Conservation (phyloP, 1,139 yeast species). For the Kurtzmaniella quercitrusa region DNA sequence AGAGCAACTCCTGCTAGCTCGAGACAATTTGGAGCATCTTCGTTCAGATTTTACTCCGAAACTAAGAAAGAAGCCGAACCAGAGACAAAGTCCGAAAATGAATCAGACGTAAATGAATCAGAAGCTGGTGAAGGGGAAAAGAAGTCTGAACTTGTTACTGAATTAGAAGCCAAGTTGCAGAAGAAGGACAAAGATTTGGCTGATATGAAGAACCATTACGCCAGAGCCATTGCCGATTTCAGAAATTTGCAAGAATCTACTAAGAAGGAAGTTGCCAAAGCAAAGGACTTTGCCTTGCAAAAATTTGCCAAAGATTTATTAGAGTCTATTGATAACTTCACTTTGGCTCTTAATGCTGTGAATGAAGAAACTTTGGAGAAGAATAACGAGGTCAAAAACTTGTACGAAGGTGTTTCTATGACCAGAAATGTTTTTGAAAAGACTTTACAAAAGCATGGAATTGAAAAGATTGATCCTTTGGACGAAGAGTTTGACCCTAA, state of each 20-base stretch:
- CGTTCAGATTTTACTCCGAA: conserved; percentile 9
- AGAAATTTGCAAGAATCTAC: conserved; percentile 90
- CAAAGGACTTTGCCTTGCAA: conserved; percentile 87
- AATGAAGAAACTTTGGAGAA: conserved; percentile 57
- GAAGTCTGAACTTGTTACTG: conserved; percentile 22
- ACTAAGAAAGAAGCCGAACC: conserved; percentile 11
- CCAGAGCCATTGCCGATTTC: conserved; percentile 88
- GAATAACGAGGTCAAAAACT: conserved; percentile 63
- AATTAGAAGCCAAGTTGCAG: conserved; percentile 51
- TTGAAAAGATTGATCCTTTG: conserved; percentile 74
- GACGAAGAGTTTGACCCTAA: conserved; percentile 90
- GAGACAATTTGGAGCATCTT: conserved; percentile 4
- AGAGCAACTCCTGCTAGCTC: conserved; percentile 4
- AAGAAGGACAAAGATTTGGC: conserved; percentile 78
- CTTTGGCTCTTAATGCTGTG: conserved; percentile 79
- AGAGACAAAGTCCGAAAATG: conserved; percentile 10
- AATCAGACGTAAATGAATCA: conserved; percentile 11
- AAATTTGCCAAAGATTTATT: conserved; percentile 88
- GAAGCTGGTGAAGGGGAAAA: conserved; percentile 8
- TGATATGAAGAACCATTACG: conserved; percentile 75
- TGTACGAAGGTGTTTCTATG: conserved; percentile 90
- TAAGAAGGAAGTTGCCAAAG: conserved; percentile 79
- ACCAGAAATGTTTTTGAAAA: conserved; percentile 83
- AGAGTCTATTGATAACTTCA: conserved; percentile 88
- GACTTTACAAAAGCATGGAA: conserved; percentile 78